Conservation (phyloP, 208 protist genomes). For the Acanthamoeba rhysodes region DNA sequence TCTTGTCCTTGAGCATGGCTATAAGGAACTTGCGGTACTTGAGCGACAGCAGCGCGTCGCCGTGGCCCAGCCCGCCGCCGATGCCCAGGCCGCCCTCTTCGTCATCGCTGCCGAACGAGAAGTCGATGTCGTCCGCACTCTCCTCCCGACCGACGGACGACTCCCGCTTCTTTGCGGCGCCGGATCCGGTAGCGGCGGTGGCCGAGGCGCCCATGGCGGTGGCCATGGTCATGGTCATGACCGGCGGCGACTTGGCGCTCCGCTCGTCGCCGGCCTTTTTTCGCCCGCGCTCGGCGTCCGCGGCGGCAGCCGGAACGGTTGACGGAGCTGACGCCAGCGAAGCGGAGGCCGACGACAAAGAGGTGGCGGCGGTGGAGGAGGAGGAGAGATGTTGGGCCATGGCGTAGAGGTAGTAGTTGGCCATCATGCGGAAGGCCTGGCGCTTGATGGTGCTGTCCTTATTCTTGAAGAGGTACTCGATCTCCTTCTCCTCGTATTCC, state of each 20-base stretch:
- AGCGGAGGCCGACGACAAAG: background rate
- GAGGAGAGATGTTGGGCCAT: background rate
- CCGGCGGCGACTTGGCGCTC: background rate
- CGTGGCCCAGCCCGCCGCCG: background rate
- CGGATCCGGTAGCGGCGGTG: background rate
- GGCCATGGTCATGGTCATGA: slow-evolving; percentile 24
- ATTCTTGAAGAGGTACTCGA: slow-evolving; percentile 52
- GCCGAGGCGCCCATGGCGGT: background rate
- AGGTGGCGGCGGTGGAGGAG: background rate
- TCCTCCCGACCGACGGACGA: background rate
- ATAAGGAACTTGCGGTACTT: slow-evolving; percentile 45
- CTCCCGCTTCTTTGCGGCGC: background rate
- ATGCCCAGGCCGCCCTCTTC: background rate
- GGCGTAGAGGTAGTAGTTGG: slow-evolving; percentile 38
- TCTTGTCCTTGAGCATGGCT: slow-evolving; percentile 51
- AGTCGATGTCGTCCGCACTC: slow-evolving; percentile 35
- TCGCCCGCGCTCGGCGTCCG: background rate
- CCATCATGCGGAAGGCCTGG: slow-evolving; percentile 55
- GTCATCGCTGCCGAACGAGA: slow-evolving; percentile 27
- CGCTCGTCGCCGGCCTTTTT: background rate
- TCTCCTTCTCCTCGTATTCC: slow-evolving; percentile 41
- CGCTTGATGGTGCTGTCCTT: slow-evolving; percentile 60
- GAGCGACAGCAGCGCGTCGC: slow-evolving; percentile 17
- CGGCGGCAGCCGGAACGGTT: background rate
- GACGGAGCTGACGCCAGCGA: background rate